phyloP scores from a whole-genome alignment of 176 grass and related monocot genomes.

The Musa acuminata region DNA sequence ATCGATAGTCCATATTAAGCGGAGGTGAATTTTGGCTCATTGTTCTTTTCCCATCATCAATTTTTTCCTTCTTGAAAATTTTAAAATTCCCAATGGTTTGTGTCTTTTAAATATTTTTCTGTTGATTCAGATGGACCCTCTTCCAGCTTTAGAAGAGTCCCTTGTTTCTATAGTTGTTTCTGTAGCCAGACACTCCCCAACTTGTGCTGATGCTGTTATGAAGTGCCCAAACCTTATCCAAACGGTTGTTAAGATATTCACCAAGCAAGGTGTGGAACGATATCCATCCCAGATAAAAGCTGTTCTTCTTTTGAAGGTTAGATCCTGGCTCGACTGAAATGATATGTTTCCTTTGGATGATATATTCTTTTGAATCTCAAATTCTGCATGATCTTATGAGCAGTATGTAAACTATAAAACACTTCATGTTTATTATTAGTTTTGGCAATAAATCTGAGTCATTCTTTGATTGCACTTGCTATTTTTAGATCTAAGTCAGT shows the following conservation, averaged over 20 bases:
- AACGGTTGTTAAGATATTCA: slow-evolving; percentile 55
- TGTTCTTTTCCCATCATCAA: not conserved
- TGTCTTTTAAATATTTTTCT: not conserved
- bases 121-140: slow-evolving; percentile 65
- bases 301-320: slow-evolving; percentile 70
- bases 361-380: not conserved
- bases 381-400: slow-evolving; percentile 3
- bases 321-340: not conserved
- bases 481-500: slow-evolving; percentile 1
- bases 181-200: slow-evolving; percentile 79
- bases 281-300: slow-evolving; percentile 54
- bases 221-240: slow-evolving; percentile 63
- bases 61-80: slow-evolving; percentile 22
- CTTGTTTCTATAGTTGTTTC: slow-evolving; percentile 78
- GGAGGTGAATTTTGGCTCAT: not conserved
- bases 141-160: slow-evolving; percentile 60
- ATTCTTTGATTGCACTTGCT: not conserved
- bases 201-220: slow-evolving; percentile 76
- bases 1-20: not conserved
- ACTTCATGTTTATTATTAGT: slow-evolving; percentile 5
- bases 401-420: slow-evolving; percentile 9
- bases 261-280: slow-evolving; percentile 45
- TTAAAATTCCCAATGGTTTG: not conserved
- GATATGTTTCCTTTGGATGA: too few species aligned
- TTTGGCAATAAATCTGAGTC: slow-evolving; percentile 4